phyloP scores from a whole-genome alignment of 106 monocot genomes.

The Amphibolis antarctica region DNA sequence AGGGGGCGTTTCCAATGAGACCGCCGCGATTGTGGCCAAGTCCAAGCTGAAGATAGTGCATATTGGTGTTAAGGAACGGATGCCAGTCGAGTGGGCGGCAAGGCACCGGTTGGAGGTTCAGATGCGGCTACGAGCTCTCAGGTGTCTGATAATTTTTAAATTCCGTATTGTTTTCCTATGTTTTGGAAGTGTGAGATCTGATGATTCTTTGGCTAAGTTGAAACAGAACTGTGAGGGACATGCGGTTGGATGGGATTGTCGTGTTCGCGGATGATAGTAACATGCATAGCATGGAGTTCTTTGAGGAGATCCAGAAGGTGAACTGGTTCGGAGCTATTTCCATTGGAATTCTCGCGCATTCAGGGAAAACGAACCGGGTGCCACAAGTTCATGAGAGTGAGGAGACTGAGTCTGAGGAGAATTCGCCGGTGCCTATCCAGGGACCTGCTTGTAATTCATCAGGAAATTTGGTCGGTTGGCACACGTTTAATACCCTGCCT shows the following conservation, averaged over 20 bases:
- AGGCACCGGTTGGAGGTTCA: constrained; percentile 50
- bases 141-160: constrained; percentile 23
- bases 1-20: constrained; percentile 56
- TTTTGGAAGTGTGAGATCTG: neutral
- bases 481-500: constrained; percentile 49
- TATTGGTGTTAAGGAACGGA: constrained; percentile 33
- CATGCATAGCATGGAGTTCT: constrained; percentile 74
- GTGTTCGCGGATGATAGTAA: constrained; percentile 85
- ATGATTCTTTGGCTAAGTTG: neutral
- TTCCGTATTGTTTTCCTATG: neutral
- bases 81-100: constrained; percentile 55
- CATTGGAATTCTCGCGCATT: constrained; percentile 64
- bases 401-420: constrained; percentile 29
- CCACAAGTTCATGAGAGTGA: constrained; percentile 4
- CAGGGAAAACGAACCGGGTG: constrained; percentile 19
- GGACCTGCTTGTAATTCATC: constrained; percentile 80
- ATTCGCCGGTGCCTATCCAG: constrained; percentile 43
- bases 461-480: constrained; percentile 55
- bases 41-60: constrained; percentile 45
- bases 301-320: constrained; percentile 84
- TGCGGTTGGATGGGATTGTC: constrained; percentile 61
- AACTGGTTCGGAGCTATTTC: constrained; percentile 66
- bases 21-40: constrained; percentile 20
- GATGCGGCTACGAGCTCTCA: constrained; percentile 71
- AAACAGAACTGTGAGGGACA: constrained; percentile 46